Percentiles rank a stretch among this genome's conserved stretches.
phyloP scores from a whole-genome alignment of 148 eudicot genomes.

The Rhododendron ovatum region DNA sequence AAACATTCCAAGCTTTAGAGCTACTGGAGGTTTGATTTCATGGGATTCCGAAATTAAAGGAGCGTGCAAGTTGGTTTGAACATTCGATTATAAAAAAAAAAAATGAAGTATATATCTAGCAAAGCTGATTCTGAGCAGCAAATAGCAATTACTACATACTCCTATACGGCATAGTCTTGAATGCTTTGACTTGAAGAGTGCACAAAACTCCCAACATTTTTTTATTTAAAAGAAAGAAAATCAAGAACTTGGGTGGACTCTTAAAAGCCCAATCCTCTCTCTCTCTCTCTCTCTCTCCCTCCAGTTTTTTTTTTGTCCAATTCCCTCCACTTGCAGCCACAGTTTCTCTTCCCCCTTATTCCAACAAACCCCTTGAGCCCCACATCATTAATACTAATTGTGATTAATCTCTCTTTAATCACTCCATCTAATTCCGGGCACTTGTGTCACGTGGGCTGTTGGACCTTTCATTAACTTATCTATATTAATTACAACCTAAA shows the following conservation, averaged over 20 bases:
- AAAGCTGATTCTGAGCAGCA: neutral
- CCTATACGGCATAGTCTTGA: neutral
- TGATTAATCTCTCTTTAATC: neutral
- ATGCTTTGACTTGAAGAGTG: neutral
- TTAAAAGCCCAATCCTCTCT: neutral
- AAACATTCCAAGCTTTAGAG: too few relatives aligned
- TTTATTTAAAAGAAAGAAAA: neutral
- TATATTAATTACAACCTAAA: neutral
- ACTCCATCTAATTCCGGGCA: neutral
- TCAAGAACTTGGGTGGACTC: neutral
- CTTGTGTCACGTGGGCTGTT: neutral
- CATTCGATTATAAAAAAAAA: too few relatives aligned
- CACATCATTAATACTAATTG: neutral
- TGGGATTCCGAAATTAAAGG: accelerated
- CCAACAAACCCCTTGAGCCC: neutral
- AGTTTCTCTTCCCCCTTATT: neutral
- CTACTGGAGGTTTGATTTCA: too few relatives aligned
- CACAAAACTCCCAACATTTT: neutral
- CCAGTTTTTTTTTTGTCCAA: neutral
- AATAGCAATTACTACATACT: too few relatives aligned
- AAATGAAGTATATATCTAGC: too few relatives aligned
- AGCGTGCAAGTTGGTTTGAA: too few relatives aligned
- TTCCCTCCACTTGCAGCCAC: neutral
- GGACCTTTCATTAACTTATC: neutral
- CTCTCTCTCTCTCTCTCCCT: too few relatives aligned